phyloP scores from a whole-genome alignment of 768 basidiomycete species.

The Hydnomerulius pinastri region DNA sequence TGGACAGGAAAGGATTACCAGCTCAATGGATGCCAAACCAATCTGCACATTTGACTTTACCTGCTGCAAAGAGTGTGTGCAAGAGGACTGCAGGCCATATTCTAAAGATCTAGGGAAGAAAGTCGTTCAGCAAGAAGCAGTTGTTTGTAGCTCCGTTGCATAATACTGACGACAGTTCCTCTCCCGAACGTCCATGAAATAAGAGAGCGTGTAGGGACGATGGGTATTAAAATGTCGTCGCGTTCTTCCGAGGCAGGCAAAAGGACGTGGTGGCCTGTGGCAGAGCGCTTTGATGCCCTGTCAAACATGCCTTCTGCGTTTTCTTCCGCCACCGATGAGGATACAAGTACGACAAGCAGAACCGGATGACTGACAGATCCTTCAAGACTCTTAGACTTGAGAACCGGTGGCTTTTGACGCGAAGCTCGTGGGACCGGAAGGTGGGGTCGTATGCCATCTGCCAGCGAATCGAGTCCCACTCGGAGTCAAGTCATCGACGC shows the following conservation, averaged over 20 bases:
- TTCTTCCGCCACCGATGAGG: too few species aligned
- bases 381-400: too few species aligned
- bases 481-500: too few species aligned
- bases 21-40: not conserved
- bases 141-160: conserved; percentile 10
- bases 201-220: conserved; percentile 17
- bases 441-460: too few species aligned
- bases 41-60: conserved; percentile 26
- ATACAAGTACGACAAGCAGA: too few species aligned
- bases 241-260: conserved; percentile 2
- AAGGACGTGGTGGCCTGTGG: not conserved
- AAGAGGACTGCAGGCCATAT: conserved; percentile 71
- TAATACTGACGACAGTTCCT: conserved; percentile 41
- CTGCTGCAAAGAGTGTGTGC: conserved; percentile 57
- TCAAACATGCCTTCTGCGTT: not conserved
- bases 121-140: conserved; percentile 7
- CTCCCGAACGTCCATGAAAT: conserved; percentile 43
- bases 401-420: too few species aligned
- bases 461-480: too few species aligned
- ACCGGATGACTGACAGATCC: too few species aligned
- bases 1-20: conserved; percentile 16
- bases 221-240: conserved; percentile 11
- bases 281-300: not conserved
- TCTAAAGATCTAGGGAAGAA: conserved; percentile 45
- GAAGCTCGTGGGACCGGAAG: too few species aligned